phyloP scores from a whole-genome alignment of 1,284 basidiomycete genomes.

The Gymnopus androsaceus region DNA sequence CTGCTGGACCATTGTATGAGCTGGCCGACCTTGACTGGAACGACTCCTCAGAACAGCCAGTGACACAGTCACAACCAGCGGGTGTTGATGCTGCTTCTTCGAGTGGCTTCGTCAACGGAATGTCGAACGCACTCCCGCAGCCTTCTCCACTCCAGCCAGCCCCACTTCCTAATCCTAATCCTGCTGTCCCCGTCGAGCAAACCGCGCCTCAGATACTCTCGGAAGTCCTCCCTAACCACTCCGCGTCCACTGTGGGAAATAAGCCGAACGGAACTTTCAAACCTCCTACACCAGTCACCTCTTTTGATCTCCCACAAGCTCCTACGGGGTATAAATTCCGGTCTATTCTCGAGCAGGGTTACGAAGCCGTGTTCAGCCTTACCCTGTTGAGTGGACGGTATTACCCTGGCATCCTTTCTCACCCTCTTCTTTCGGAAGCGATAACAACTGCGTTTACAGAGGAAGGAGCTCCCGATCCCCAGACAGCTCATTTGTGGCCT shows the following conservation, averaged over 20 bases:
- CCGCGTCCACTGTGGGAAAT: constrained; percentile 8
- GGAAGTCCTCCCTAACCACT: constrained; percentile 11
- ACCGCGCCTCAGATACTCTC: constrained; percentile 8
- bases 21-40: constrained; percentile 72
- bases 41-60: constrained; percentile 29
- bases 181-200: constrained; percentile 21
- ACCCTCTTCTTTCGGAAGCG: constrained; percentile 51
- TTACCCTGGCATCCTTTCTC: constrained; percentile 65
- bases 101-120: background rate
- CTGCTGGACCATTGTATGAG: constrained; percentile 71
- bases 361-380: constrained; percentile 66
- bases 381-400: constrained; percentile 72
- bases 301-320: constrained; percentile 25
- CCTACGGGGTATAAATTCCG: constrained; percentile 69
- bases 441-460: constrained; percentile 21
- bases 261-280: background rate
- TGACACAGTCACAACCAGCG: background rate
- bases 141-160: constrained; percentile 34
- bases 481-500: constrained; percentile 55
- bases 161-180: constrained; percentile 32
- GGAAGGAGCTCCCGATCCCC: constrained; percentile 36
- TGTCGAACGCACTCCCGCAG: constrained; percentile 25
- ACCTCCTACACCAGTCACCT: background rate
- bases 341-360: constrained; percentile 60
- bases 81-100: constrained; percentile 7